Percentiles rank a stretch among this genome's conserved stretches.
These are phyloP conservation scores for Physocladia obscura DNA, from an alignment of 192 early-diverging fungal species.

Conservation along the genomic window DNA sequence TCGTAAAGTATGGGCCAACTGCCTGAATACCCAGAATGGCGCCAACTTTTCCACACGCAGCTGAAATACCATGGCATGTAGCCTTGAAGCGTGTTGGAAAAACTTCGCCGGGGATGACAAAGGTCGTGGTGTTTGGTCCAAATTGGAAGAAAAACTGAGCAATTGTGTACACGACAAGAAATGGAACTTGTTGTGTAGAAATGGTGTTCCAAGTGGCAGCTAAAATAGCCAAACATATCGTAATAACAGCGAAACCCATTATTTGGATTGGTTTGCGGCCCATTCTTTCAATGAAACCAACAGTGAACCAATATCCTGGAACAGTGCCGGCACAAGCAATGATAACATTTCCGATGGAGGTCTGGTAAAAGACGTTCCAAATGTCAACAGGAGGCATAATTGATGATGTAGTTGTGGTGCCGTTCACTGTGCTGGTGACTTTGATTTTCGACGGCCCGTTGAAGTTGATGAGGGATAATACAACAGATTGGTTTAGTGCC, in stretches of 20 bases:
- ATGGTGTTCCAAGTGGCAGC: conserved; percentile 33
- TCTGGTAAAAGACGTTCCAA: conserved; percentile 32
- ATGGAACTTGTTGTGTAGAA: conserved; percentile 26
- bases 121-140: conserved; percentile 91
- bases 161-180: conserved; percentile 48
- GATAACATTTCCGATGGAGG: conserved; percentile 85
- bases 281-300: conserved; percentile 81
- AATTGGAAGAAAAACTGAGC: conserved; percentile 82
- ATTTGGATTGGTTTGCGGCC: conserved; percentile 95
- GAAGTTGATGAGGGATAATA: conserved; percentile 35
- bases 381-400: conserved; percentile 53
- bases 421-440: not conserved
- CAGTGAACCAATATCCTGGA: conserved; percentile 95
- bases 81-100: conserved; percentile 77
- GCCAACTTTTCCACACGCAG: conserved; percentile 74
- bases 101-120: conserved; percentile 71
- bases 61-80: conserved; percentile 77
- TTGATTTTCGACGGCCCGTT: conserved; percentile 28
- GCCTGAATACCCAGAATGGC: conserved; percentile 64
- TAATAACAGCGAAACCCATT: conserved; percentile 79
- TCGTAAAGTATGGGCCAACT: conserved; percentile 41
- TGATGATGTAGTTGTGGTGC: conserved; percentile 33
- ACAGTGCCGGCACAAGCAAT: conserved; percentile 68
- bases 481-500: conserved; percentile 27
- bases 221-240: conserved; percentile 68